Evolutionary conservation across 805 yeast species (phyloP).

Genomic region (Starmerella khaoyaiensis): DNA sequence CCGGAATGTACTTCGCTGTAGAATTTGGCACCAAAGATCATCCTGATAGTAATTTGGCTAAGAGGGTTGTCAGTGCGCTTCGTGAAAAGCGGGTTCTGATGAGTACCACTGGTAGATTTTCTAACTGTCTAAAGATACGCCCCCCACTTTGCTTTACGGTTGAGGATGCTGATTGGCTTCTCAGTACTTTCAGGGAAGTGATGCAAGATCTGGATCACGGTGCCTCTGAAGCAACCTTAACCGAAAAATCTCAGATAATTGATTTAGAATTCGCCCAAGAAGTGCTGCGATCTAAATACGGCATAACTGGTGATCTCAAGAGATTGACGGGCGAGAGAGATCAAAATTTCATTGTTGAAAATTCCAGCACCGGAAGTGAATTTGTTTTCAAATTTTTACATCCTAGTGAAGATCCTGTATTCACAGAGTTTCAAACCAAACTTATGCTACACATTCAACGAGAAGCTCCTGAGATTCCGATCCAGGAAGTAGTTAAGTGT

Average conservation of each 20-base stretch:
- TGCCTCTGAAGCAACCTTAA: constrained; percentile 1
- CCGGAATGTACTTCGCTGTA: constrained; percentile 14
- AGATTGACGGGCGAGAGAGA: constrained; percentile 13
- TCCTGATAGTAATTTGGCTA: constrained; percentile 8
- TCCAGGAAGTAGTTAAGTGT: constrained; percentile 6
- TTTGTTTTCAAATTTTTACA: constrained; percentile 12
- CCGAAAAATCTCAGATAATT: not conserved
- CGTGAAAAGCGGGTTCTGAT: constrained; percentile 12
- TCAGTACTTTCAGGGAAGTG: no score
- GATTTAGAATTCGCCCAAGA: not conserved
- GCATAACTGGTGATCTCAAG: not conserved
- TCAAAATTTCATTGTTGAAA: constrained; percentile 4
- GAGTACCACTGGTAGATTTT: constrained; percentile 10
- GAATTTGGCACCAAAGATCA: constrained; percentile 10
- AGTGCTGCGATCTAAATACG: constrained; percentile 3
- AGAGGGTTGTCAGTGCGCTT: constrained; percentile 7
- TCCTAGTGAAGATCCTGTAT: constrained; percentile 12
- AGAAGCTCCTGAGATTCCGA: constrained; percentile 8
- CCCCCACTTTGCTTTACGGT: constrained; percentile 9
- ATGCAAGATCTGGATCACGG: no score
- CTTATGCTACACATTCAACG: constrained; percentile 4
- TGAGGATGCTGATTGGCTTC: constrained; percentile 7
- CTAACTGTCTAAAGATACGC: constrained; percentile 13
- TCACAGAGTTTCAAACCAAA: constrained; percentile 8
- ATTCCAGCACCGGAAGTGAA: not conserved